Evolutionary conservation across 768 basidiomycete genomes (phyloP), one percentile per base, ranked within the genome.

Genomic region (Collybiopsis luxurians): DNA sequence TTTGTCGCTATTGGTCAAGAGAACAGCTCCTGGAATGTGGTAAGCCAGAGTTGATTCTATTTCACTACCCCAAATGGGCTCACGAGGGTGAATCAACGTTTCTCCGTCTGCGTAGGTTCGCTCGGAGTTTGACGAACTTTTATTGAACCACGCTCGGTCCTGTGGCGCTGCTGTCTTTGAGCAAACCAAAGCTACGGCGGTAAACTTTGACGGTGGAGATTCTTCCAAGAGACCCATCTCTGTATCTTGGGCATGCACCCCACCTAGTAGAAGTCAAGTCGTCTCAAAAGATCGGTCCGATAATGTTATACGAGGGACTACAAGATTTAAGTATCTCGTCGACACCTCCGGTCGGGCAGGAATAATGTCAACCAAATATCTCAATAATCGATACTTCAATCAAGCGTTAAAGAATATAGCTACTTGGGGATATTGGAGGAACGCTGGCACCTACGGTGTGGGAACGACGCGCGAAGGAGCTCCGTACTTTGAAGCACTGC

Each of bases 381-480:
- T 90, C 23, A 85, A 85, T 64, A 88, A 87, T 64, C 76, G 89
- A 42, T 81, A 78, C 59, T 85, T 81, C 66, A 90, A 89, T 55
- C 76, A 79, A 38, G 83, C 84, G 3, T 65, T 92, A 53, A 85
- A 82, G 64, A 92, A 92, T 61, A 75, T 90, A 11, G 89, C 89
- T 4, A 74, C 86, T 23, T 92, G 89, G 89, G 89, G 83, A 3
- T 91, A 92, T 63, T 92, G 87, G 87, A 74, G 66, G 40, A 75
- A 78, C 21, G 78, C 77, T 0, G 75, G 71, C 12, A 74, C 71
- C 31, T 91, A 86, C 64, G 81, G 80, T 1, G 56, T 59, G 19
- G 79, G 77, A 39, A 79, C 82, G 2, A 45, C 65, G n/a, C 74
- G 84, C 38, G 73, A 81, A 66, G 83, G 84, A 11, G 76, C 84